Conservation (phyloP, 805 yeast genomes). For the Maudiozyma serrabonitensis region DNA sequence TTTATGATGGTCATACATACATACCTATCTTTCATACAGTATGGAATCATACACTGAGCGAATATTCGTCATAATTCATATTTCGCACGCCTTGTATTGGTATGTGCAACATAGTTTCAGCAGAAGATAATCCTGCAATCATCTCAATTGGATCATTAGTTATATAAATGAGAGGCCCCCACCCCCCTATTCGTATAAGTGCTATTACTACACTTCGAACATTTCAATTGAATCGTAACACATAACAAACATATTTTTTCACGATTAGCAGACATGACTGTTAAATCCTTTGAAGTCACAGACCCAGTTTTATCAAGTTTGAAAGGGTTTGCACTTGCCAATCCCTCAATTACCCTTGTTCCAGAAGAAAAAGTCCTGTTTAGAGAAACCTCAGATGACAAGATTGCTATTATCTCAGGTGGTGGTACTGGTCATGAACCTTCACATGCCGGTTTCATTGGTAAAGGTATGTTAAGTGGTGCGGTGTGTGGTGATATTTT, state of each 20-base stretch:
- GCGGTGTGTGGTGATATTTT: conserved; percentile 89
- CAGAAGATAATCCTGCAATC: no score
- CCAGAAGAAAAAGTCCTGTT: conserved; percentile 32
- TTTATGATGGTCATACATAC: neutral
- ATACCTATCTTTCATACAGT: no score
- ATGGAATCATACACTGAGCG: neutral
- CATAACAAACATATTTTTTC: neutral
- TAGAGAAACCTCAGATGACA: conserved; percentile 32
- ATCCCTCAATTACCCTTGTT: conserved; percentile 31
- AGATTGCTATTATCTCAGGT: conserved; percentile 72
- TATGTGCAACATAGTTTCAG: no score
- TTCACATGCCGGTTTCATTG: conserved; percentile 84
- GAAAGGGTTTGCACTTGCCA: conserved; percentile 31
- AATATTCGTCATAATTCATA: neutral
- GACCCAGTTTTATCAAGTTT: conserved; percentile 32
- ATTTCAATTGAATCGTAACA: no score
- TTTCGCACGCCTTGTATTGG: no score
- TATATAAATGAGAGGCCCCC: no score
- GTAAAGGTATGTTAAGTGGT: conserved; percentile 69
- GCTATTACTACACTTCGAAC: no score
- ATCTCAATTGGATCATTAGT: no score
- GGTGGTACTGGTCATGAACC: conserved; percentile 98
- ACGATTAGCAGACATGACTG: conserved; percentile 1
- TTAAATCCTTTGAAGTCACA: conserved; percentile 33
- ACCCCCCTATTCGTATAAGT: no score